Evolutionary conservation across 2,329 filamentous ascomycete genomes (phyloP).

Genomic region (Aspergillus brunneoviolaceus): DNA sequence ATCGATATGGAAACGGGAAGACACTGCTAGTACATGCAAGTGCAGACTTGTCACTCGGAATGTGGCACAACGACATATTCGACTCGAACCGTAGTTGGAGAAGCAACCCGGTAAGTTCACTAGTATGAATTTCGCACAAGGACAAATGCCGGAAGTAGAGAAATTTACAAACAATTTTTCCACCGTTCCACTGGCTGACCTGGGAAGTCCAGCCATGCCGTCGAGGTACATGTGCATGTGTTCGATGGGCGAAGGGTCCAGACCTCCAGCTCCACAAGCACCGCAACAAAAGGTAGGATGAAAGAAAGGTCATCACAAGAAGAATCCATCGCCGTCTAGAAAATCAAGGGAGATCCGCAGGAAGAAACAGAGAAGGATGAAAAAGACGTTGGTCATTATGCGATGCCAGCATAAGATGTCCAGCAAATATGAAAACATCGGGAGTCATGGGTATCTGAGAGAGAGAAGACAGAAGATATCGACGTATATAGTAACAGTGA

Average conservation of each 20-base stretch:
- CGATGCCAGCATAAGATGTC: constrained; percentile 19
- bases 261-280: constrained; percentile 8
- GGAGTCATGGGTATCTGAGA: constrained; percentile 27
- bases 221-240: neutral
- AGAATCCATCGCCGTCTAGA: constrained; percentile 28
- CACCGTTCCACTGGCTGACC: neutral
- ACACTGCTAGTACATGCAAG: neutral
- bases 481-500: constrained; percentile 26
- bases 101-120: neutral
- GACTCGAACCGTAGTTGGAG: neutral
- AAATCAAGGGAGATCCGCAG: constrained; percentile 13
- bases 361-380: constrained; percentile 12
- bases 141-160: neutral
- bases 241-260: neutral
- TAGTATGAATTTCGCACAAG: neutral
- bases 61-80: neutral
- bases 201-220: neutral
- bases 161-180: neutral
- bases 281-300: constrained; percentile 1
- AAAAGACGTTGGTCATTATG: constrained; percentile 19
- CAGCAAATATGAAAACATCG: constrained; percentile 22
- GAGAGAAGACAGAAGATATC: constrained; percentile 31
- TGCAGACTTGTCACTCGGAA: neutral
- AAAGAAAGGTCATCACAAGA: constrained; percentile 12
- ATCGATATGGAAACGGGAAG: neutral